A percentile compares a stretch with the other conserved stretches of the same genome.
Evolutionary conservation across 106 monocot genomes (phyloP).

Genomic region (Vanilla planifolia): DNA sequence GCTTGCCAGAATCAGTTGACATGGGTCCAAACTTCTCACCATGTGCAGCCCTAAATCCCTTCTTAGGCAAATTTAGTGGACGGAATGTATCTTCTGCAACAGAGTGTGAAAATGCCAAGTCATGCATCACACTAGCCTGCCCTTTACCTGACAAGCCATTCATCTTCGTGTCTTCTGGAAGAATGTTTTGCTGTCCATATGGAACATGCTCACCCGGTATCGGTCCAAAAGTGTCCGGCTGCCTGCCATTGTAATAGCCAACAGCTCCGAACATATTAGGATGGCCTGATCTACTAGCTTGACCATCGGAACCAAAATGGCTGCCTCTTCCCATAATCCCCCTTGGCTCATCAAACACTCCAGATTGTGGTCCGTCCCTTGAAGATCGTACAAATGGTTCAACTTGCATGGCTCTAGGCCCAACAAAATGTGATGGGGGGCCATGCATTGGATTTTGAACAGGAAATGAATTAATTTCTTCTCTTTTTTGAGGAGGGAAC

Average conservation of each 20-base stretch:
- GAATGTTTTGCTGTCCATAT: constrained; percentile 11
- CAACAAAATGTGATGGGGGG: constrained; percentile 14
- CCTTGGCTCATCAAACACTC: constrained; percentile 19
- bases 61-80: constrained; percentile 27
- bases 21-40: constrained; percentile 26
- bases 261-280: constrained; percentile 19
- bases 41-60: constrained; percentile 19
- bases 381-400: constrained; percentile 17
- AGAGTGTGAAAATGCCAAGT: constrained; percentile 15
- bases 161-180: constrained; percentile 17
- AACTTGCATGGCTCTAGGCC: constrained; percentile 14
- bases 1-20: constrained; percentile 21
- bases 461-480: constrained; percentile 4
- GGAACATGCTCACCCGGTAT: constrained; percentile 9
- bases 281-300: neutral
- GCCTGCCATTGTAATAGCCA: constrained; percentile 25
- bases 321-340: constrained; percentile 20
- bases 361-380: constrained; percentile 23
- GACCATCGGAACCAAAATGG: constrained; percentile 27
- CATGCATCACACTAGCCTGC: constrained; percentile 22
- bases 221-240: constrained; percentile 15
- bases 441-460: constrained; percentile 13
- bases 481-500: constrained; percentile 1
- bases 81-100: constrained; percentile 34
- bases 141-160: constrained; percentile 31